Evolutionary conservation across 176 grass and related monocot species (phyloP), one percentile per base, ranked within the genome.

Genomic region (Rhynchospora breviuscula): DNA sequence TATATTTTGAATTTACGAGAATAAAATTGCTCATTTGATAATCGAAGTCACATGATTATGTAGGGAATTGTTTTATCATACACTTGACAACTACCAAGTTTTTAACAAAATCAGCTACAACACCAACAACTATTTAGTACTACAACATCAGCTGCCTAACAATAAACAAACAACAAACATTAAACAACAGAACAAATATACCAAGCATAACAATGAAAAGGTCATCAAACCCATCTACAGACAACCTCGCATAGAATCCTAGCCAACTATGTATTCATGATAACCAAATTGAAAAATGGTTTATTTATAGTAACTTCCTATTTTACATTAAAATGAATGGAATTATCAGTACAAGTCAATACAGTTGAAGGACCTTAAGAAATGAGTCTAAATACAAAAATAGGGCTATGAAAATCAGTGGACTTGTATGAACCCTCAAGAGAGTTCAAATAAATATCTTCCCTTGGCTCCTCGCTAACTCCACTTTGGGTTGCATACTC

Each of bases 401-500:
- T 33, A 51, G 92, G 90, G 79, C 90, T 93, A 31, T 80, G 84
- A 47, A 98, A 87, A 83, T 98, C 92, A 0, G 81, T 56, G 89
- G 68, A 98, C 56, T 91, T 86, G 78, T 91, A 85, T 23, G 92
- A 87, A 77, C 86, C 86, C 77, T 93, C 90, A 4, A 98, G 92
- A 4, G 90, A 93, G 82, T 86, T 94, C 17, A 98, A 84, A 85
- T 93, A 98, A 59, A 94, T 80, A 52, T 80, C 92, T 87, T 98
- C 92, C 6, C 90, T 89, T 6, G 92, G 95, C 80, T 94, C 95
- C 82, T 98, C 90, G 7, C 85, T 93, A 15, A 88, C 92, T 70
- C 95, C 92, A 25, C 89, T 94, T 86, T 98, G 95, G 35, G 94
- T 89, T 10, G 92, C 92, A 21, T 98, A 98, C 75, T 94, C 95